Conservation (phyloP, 1,139 yeast species). For the Debaryomyces singareniensis region DNA sequence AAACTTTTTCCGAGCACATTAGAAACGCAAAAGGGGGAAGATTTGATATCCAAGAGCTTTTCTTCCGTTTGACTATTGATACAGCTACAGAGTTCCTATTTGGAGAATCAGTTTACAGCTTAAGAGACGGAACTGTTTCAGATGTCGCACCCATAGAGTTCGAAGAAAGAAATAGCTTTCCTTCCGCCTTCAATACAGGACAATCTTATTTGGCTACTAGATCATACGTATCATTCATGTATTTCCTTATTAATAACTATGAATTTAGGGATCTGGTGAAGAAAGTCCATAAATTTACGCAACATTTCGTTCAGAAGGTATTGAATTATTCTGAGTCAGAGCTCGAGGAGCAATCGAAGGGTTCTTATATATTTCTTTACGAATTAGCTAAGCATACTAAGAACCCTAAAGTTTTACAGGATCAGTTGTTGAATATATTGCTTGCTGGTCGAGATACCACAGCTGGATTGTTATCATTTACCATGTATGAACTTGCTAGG, state of each 20-base stretch:
- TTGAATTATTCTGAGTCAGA: conserved; percentile 24
- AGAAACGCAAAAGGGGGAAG: conserved; percentile 13
- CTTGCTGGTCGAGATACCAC: conserved; percentile 45
- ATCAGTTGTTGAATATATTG: conserved; percentile 39
- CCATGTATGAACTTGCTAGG: conserved; percentile 36
- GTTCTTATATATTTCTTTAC: conserved; percentile 36
- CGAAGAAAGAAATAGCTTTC: conserved; percentile 16
- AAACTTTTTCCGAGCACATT: conserved; percentile 27
- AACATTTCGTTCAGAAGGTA: conserved; percentile 26
- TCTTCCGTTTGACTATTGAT: conserved; percentile 38
- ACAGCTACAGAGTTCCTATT: conserved; percentile 49
- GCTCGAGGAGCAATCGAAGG: conserved; percentile 29
- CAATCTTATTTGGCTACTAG: conserved; percentile 26
- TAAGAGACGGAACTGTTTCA: conserved; percentile 15
- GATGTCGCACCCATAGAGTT: conserved; percentile 10
- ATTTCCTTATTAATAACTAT: conserved; percentile 21
- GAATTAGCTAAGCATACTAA: conserved; percentile 41
- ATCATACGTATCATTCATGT: conserved; percentile 21
- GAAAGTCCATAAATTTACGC: conserved; percentile 30
- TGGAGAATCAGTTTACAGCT: conserved; percentile 37
- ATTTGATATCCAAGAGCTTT: conserved; percentile 32
- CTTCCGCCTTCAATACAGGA: conserved; percentile 23
- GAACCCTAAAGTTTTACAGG: conserved; percentile 35
- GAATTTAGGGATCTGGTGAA: conserved; percentile 23
- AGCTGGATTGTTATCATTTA: conserved; percentile 38